phyloP scores from a whole-genome alignment of 2,329 filamentous ascomycete genomes.

The Pseudofabraea citricarpa region DNA sequence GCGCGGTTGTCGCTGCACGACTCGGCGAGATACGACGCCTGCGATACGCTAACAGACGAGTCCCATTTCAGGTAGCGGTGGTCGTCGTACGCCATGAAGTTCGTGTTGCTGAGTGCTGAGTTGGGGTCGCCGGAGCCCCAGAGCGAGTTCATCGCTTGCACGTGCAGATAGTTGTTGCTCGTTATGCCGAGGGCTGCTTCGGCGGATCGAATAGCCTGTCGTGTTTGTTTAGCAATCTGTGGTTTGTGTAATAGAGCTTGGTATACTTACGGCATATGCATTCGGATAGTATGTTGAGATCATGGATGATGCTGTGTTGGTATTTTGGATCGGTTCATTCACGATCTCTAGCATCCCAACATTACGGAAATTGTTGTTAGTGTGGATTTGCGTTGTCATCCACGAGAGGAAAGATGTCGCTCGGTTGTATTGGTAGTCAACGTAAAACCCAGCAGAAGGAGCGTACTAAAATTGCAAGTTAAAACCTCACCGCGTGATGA shows the following conservation, averaged over 20 bases:
- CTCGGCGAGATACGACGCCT: slow-evolving; percentile 44
- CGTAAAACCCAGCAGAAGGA: slow-evolving; percentile 46
- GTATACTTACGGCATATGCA: slow-evolving; percentile 31
- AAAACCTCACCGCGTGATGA: not conserved
- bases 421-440: slow-evolving; percentile 50
- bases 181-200: slow-evolving; percentile 41
- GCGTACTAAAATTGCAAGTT: slow-evolving; percentile 24
- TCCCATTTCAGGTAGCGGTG: slow-evolving; percentile 52
- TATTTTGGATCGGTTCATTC: slow-evolving; percentile 48
- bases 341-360: slow-evolving; percentile 55
- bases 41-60: slow-evolving; percentile 33
- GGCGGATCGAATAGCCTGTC: slow-evolving; percentile 40
- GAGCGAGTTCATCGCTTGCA: slow-evolving; percentile 46
- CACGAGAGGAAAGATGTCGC: slow-evolving; percentile 50
- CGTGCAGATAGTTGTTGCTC: slow-evolving; percentile 41
- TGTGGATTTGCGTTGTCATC: slow-evolving; percentile 48
- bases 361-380: slow-evolving; percentile 39
- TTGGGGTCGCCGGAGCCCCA: slow-evolving; percentile 54
- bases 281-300: slow-evolving; percentile 41
- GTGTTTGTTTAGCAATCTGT: slow-evolving; percentile 1
- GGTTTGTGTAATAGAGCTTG: not conserved
- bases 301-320: slow-evolving; percentile 30
- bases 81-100: slow-evolving; percentile 49
- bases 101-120: slow-evolving; percentile 35
- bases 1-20: slow-evolving; percentile 45